These are phyloP conservation scores for Plasmodium gallinaceum DNA, from an alignment of 169 alveolate species.

Conservation along the genomic window DNA sequence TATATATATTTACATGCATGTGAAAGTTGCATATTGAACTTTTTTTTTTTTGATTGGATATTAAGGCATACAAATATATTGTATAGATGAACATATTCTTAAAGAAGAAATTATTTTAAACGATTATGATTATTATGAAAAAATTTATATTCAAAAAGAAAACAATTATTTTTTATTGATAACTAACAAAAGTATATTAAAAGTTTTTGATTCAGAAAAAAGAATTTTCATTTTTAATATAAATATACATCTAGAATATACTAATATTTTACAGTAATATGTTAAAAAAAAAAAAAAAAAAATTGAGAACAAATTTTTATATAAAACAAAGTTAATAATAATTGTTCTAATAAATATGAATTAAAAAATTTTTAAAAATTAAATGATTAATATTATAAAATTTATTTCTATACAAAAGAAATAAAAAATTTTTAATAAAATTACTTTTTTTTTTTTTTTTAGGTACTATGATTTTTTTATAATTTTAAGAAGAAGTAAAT, in stretches of 20 bases:
- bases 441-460: background rate
- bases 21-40: background rate
- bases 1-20: background rate
- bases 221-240: conserved; percentile 30
- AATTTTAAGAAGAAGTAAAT: conserved; percentile 31
- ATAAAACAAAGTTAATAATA: too few relatives aligned
- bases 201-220: conserved; percentile 48
- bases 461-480: conserved; percentile 62
- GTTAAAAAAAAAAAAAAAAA: conserved; percentile 1
- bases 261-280: conserved; percentile 30
- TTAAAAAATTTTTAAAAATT: too few relatives aligned
- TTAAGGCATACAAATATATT: conserved; percentile 50
- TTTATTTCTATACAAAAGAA: too few relatives aligned
- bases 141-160: conserved; percentile 40
- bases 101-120: conserved; percentile 30
- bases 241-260: conserved; percentile 37
- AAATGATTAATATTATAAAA: too few relatives aligned
- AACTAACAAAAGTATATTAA: conserved; percentile 55
- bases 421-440: too few relatives aligned
- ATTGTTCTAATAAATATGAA: too few relatives aligned
- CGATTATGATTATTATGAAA: conserved; percentile 47
- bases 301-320: background rate
- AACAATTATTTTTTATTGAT: conserved; percentile 33
- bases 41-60: background rate
- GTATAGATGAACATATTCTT: conserved; percentile 5